Evolutionary conservation across 805 yeast genomes (phyloP), one percentile per base, ranked within the genome.

Genomic region (Kodamaea laetipori): DNA sequence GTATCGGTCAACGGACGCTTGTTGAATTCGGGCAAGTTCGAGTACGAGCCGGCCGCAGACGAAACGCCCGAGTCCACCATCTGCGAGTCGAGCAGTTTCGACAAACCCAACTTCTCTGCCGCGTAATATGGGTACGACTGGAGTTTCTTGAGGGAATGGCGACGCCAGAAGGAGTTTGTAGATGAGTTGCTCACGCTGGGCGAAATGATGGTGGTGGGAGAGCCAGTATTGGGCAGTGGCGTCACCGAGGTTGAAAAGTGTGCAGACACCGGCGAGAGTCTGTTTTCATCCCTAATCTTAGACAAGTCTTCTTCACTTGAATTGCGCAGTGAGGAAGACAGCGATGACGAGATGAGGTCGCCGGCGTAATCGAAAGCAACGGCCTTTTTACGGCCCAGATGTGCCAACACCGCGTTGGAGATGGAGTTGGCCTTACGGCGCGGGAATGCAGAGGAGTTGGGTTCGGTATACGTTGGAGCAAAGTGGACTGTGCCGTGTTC

Each of bases 1-100:
- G 94, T 85, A 55, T 85, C 94, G 33, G 84, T 81, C 41, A 81
- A 65, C 0, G 94, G 94, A 36, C 90, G 68, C 60, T 78, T 81
- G 56, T 84, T 81, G 63, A 85, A 85, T 44, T 69, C 80, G 0
- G 86, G 85, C 34, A 74, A 59, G 30, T 51, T 48, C 11, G 50
- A 21, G 24, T 45, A 48, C n/a, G 45, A 42, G 4, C 34, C 34
- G 2, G 34, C 15, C 3, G 28, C 31, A 8, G 39, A 34, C 17
- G 37, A 33, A 11, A 30, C 33, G 15, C 34, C 31, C 4, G 38
- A 27, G n/a, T 46, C 54, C 12, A 37, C 49, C 42, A 48, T 46
- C 34, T 36, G 49, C 6, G 49, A 26, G n/a, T 49, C 52, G 6
- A 44, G 25, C 36, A 50, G 50, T 41, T 43, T 47, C 31, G 49